Evolutionary conservation across 768 basidiomycete species (phyloP).

Genomic region (Butyriboletus loyo): DNA sequence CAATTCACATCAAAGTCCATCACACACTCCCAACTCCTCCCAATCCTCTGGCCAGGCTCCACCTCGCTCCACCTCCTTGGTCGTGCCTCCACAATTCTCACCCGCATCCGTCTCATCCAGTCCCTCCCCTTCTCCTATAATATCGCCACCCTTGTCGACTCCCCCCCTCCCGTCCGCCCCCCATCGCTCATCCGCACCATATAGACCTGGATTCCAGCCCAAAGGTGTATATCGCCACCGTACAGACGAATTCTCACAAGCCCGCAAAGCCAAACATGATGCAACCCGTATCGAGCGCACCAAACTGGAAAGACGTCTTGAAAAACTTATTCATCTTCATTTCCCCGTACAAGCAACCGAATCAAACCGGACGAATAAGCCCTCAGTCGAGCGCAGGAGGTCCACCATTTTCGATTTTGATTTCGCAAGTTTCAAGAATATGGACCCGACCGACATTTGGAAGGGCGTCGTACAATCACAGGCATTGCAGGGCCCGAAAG

Average conservation of each 20-base stretch:
- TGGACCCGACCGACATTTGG: constrained; percentile 71
- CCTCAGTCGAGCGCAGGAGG: constrained; percentile 34
- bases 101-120: constrained; percentile 4
- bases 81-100: constrained; percentile 11
- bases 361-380: constrained; percentile 7
- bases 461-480: constrained; percentile 52
- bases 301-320: constrained; percentile 80
- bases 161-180: constrained; percentile 23
- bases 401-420: constrained; percentile 78
- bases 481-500: constrained; percentile 45
- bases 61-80: constrained; percentile 3
- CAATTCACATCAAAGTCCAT: constrained; percentile 6
- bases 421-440: constrained; percentile 49
- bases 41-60: constrained; percentile 5
- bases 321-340: constrained; percentile 79
- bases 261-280: constrained; percentile 38
- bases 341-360: constrained; percentile 41
- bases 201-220: constrained; percentile 92
- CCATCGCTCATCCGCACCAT: constrained; percentile 50
- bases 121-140: constrained; percentile 20
- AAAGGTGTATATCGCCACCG: constrained; percentile 75
- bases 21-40: constrained; percentile 9
- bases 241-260: constrained; percentile 73
- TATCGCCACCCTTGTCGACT: constrained; percentile 20
- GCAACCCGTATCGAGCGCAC: constrained; percentile 71